Percentiles rank a stretch among this genome's conserved stretches.
Evolutionary conservation across 2,329 filamentous ascomycete genomes (phyloP).

Genomic region (Fusarium tjaetaba): DNA sequence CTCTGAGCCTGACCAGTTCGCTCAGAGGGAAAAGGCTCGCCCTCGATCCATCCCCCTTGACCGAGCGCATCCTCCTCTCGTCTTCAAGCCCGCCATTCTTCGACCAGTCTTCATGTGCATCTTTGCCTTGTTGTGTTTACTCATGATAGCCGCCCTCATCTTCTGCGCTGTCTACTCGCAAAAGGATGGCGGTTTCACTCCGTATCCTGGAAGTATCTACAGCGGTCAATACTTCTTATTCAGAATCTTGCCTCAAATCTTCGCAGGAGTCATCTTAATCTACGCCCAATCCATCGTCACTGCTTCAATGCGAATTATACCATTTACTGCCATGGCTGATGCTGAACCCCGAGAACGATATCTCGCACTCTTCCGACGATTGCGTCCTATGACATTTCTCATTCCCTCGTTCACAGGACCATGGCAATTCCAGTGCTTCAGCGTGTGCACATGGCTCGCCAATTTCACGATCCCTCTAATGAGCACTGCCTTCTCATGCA

Average conservation of each 20-base stretch:
- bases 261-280: slow-evolving; percentile 76
- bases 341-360: slow-evolving; percentile 67
- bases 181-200: slow-evolving; percentile 70
- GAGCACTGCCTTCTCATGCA: slow-evolving; percentile 77
- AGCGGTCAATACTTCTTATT: slow-evolving; percentile 85
- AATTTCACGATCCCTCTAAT: slow-evolving; percentile 85
- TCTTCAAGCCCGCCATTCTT: slow-evolving; percentile 77
- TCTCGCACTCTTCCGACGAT: slow-evolving; percentile 72
- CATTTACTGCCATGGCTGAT: slow-evolving; percentile 81
- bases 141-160: slow-evolving; percentile 78
- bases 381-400: slow-evolving; percentile 76
- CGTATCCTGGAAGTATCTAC: slow-evolving; percentile 73
- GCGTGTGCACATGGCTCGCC: slow-evolving; percentile 78
- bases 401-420: slow-evolving; percentile 70
- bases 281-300: slow-evolving; percentile 80
- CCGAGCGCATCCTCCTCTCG: slow-evolving; percentile 61
- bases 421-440: slow-evolving; percentile 71
- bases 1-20: slow-evolving; percentile 23
- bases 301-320: slow-evolving; percentile 79
- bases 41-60: slow-evolving; percentile 52
- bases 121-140: slow-evolving; percentile 68
- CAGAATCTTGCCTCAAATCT: slow-evolving; percentile 81
- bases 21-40: slow-evolving; percentile 43
- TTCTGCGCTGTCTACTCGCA: slow-evolving; percentile 77
- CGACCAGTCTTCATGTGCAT: slow-evolving; percentile 71